Evolutionary conservation across 441 rosid species (phyloP).

Genomic region (Breynia disticha): DNA sequence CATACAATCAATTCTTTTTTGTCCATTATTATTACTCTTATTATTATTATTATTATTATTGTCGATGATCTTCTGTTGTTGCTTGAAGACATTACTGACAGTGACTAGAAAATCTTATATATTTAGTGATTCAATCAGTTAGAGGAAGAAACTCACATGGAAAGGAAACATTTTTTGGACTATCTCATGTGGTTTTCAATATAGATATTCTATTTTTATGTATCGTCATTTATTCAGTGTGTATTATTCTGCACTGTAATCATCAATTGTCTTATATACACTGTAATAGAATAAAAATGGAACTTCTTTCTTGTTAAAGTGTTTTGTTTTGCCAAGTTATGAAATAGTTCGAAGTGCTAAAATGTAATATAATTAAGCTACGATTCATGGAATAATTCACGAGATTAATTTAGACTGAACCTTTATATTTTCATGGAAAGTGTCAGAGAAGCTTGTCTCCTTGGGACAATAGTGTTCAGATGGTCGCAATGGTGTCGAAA

Average conservation of each 20-base stretch:
- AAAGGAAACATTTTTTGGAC: constrained; percentile 30
- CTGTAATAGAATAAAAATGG: background rate
- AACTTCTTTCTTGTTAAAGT: background rate
- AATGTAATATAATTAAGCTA: no score
- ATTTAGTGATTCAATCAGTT: constrained; percentile 11
- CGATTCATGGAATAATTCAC: no score
- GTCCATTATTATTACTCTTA: background rate
- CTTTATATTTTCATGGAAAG: no score
- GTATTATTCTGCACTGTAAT: background rate
- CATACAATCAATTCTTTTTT: constrained; percentile 8
- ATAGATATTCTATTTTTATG: constrained; percentile 16
- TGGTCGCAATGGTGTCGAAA: constrained; percentile 14
- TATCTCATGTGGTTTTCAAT: constrained; percentile 27
- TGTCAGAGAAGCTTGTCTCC: no score
- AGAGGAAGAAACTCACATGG: constrained; percentile 28
- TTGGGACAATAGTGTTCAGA: no score
- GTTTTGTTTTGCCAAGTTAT: no score
- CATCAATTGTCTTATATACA: background rate
- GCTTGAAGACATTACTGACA: constrained; percentile 33
- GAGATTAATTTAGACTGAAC: no score
- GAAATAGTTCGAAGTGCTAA: no score
- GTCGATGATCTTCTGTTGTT: constrained; percentile 17
- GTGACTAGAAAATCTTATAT: constrained; percentile 15
- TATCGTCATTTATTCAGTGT: constrained; percentile 16
- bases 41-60: constrained; percentile 3